Evolutionary conservation across 108 stramenopile species (phyloP).

Genomic region (Chaetoceros tenuissimus): DNA sequence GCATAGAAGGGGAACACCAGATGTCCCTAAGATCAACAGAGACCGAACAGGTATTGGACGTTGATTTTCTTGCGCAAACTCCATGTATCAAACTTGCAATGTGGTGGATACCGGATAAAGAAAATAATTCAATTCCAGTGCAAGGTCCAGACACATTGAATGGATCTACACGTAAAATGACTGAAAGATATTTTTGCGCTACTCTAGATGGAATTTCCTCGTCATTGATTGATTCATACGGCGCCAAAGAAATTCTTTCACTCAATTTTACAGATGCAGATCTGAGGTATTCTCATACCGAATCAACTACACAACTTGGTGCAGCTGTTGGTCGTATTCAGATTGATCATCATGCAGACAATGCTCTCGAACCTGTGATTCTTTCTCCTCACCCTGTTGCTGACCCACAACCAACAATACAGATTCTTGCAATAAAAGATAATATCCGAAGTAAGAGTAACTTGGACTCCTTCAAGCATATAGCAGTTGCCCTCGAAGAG

Average conservation of each 20-base stretch:
- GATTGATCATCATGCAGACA: constrained; percentile 59
- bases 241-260: constrained; percentile 54
- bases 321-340: constrained; percentile 64
- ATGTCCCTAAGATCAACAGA: constrained; percentile 57
- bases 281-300: constrained; percentile 56
- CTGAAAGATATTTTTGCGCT: constrained; percentile 52
- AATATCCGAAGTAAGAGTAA: constrained; percentile 60
- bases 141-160: constrained; percentile 10
- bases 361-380: constrained; percentile 58
- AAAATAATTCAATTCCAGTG: constrained; percentile 5
- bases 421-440: constrained; percentile 70
- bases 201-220: constrained; percentile 47
- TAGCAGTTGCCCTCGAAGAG: constrained; percentile 60
- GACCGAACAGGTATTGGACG: constrained; percentile 51
- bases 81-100: constrained; percentile 67
- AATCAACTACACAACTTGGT: constrained; percentile 56
- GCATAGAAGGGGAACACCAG: constrained; percentile 57
- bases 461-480: constrained; percentile 62
- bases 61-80: constrained; percentile 56
- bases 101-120: constrained; percentile 32
- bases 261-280: constrained; percentile 51
- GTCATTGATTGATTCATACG: constrained; percentile 66
- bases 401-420: constrained; percentile 55
- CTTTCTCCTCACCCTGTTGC: constrained; percentile 62
- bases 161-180: not conserved